These are phyloP conservation scores for Gymnopilus dilepis DNA, from an alignment of 768 basidiomycete genomes.

Conservation along the genomic window DNA sequence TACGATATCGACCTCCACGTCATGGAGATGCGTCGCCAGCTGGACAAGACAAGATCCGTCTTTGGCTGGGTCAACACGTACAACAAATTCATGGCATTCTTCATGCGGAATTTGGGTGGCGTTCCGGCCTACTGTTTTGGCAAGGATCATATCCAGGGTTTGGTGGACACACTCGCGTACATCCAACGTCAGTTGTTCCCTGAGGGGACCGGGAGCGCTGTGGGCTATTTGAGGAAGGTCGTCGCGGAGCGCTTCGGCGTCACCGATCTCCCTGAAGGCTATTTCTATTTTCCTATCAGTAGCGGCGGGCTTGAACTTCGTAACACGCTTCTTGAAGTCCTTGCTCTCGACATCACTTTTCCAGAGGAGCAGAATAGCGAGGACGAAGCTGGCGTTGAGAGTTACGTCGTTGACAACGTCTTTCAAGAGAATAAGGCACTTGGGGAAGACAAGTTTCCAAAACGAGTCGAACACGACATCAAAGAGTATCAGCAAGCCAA, in stretches of 20 bases:
- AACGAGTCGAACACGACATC: constrained; percentile 30
- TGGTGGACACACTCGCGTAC: constrained; percentile 36
- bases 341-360: constrained; percentile 28
- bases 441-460: constrained; percentile 26
- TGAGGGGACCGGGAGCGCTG: constrained; percentile 24
- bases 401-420: background rate
- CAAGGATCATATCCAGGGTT: constrained; percentile 32
- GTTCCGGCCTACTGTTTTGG: constrained; percentile 39
- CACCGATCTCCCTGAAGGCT: constrained; percentile 42
- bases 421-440: constrained; percentile 23
- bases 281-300: constrained; percentile 44
- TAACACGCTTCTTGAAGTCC: constrained; percentile 43
- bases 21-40: constrained; percentile 41
- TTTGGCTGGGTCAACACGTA: constrained; percentile 44
- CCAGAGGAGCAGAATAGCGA: constrained; percentile 5
- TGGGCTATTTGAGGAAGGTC: constrained; percentile 28
- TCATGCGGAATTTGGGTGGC: constrained; percentile 41
- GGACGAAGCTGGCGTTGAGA: background rate
- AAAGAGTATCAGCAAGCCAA: constrained; percentile 28
- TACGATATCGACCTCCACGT: constrained; percentile 41
- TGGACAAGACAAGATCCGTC: constrained; percentile 39
- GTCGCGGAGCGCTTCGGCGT: constrained; percentile 38
- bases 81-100: constrained; percentile 46
- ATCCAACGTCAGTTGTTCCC: constrained; percentile 41
- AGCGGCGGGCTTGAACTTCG: constrained; percentile 43